Evolutionary conservation across 768 basidiomycete species (phyloP), one percentile per base, ranked within the genome.

Genomic region (Thelephora aurantiotincta): DNA sequence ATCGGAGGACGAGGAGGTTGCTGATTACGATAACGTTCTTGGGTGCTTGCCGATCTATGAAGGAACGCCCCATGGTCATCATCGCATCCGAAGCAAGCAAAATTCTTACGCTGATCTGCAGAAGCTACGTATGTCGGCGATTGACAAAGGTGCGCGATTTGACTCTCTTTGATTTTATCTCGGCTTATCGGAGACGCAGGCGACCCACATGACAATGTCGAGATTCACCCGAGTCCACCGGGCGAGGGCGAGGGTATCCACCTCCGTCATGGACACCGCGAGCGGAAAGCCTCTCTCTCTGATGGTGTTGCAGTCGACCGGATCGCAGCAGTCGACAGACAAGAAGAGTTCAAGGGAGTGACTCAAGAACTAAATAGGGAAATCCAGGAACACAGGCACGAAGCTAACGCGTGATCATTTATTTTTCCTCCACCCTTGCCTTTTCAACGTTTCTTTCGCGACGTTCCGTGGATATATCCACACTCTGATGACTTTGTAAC

Each of bases 21-120:
- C 88, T 35, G 91, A 94, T 63, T 93, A 93, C 60, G 91, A 94
- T 60, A 78, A 93, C 63, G 84, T 92, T 43, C 72, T 90, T 43
- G 75, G 78, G 9, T 69, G 80, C 51, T 63, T 90, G 47, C 71
- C 72, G 16, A 55, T 64, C 9, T 68, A 73, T 46, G 76, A 76
- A 47, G 74, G 74, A 46, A 48, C 52, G 53, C 51, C 55, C 59
- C 36, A 51, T 48, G 26, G 26, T 9, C 58, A 45, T 46, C 50
- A 52, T 62, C 35, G 54, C 59, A 54, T 77, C 5, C 55, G 57
- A 33, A 55, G 52, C 41, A 56, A 53, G 36, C 56, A 52, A 22
- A 55, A 50, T 37, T 57, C 56, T 34, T 44, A 41, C 30, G 46
- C 44, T 22, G 50, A 47, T 46, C 30, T 50, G 16, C 35, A 50